Conservation (phyloP, 2,329 filamentous ascomycete species). For the Teratosphaeria gauchensis region DNA sequence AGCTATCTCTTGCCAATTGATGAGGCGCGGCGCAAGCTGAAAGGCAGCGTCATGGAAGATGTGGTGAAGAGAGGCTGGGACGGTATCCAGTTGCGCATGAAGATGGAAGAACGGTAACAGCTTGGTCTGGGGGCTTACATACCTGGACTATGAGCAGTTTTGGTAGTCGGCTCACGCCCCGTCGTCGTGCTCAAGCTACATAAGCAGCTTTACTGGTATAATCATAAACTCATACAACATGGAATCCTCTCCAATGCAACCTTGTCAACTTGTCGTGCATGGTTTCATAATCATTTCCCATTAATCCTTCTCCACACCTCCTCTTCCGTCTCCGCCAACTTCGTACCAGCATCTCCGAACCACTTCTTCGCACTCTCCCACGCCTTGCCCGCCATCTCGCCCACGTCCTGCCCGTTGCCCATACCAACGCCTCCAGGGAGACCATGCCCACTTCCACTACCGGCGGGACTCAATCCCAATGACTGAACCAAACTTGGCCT, state of each 20-base stretch:
- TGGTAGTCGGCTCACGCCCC: not conserved
- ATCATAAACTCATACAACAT: not conserved
- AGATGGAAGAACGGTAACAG: conserved; percentile 17
- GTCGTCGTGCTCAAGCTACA: not conserved
- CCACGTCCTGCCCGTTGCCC: conserved; percentile 10
- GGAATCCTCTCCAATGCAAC: not conserved
- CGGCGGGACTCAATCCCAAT: conserved; percentile 4
- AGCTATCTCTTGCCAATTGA: conserved; percentile 33
- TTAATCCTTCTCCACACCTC: conserved; percentile 41
- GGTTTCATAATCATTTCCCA: conserved; percentile 7
- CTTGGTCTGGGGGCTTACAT: not conserved
- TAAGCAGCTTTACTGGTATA: not conserved
- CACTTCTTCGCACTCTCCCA: conserved; percentile 34
- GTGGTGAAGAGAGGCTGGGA: conserved; percentile 39
- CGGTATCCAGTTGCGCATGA: conserved; percentile 29
- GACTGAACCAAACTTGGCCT: conserved; percentile 10
- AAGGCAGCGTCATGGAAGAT: conserved; percentile 33
- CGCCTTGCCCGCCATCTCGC: conserved; percentile 16
- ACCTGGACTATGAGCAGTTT: not conserved
- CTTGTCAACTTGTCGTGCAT: not conserved
- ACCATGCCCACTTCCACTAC: conserved; percentile 15
- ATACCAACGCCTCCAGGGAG: conserved; percentile 27
- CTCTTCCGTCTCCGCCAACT: conserved; percentile 36
- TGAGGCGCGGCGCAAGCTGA: conserved; percentile 33
- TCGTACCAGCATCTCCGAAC: conserved; percentile 31